These are phyloP conservation scores for Tarenaya hassleriana DNA, from an alignment of 345 rosid genomes.

Conservation along the genomic window DNA sequence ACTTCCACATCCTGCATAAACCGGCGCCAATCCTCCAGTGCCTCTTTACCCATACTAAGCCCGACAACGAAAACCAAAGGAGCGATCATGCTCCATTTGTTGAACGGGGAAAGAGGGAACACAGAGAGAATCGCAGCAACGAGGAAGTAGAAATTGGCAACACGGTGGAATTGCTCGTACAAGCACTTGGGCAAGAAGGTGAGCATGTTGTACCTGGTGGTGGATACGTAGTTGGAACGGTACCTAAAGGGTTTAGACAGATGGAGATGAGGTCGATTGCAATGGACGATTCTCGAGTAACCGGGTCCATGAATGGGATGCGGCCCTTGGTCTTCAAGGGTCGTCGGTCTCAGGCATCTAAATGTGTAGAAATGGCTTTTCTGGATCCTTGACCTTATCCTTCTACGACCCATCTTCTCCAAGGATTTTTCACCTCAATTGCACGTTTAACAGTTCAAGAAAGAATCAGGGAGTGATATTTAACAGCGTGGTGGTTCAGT, in stretches of 20 bases:
- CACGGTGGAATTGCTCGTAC: constrained; percentile 78
- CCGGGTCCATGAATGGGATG: constrained; percentile 27
- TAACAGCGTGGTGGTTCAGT: no score
- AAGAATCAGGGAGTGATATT: background rate
- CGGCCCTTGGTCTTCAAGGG: constrained; percentile 28
- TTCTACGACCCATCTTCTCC: constrained; percentile 58
- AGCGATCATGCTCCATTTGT: constrained; percentile 40
- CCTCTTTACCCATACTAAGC: constrained; percentile 68
- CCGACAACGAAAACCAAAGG: constrained; percentile 66
- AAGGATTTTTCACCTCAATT: background rate
- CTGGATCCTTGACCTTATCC: constrained; percentile 61
- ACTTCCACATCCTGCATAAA: constrained; percentile 44
- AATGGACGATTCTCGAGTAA: constrained; percentile 27
- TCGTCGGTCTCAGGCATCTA: constrained; percentile 26
- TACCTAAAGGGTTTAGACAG: constrained; percentile 38
- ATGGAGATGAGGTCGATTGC: constrained; percentile 50
- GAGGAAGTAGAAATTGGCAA: constrained; percentile 67
- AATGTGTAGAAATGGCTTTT: constrained; percentile 83
- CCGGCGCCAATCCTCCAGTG: constrained; percentile 69
- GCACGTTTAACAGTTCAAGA: constrained; percentile 13
- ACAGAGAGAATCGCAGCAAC: constrained; percentile 49
- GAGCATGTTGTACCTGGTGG: constrained; percentile 49
- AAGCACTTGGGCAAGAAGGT: constrained; percentile 64
- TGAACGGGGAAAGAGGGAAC: constrained; percentile 41
- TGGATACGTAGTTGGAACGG: constrained; percentile 47